phyloP scores from a whole-genome alignment of 2,329 filamentous ascomycete genomes.

The Exophiala calicioides region DNA sequence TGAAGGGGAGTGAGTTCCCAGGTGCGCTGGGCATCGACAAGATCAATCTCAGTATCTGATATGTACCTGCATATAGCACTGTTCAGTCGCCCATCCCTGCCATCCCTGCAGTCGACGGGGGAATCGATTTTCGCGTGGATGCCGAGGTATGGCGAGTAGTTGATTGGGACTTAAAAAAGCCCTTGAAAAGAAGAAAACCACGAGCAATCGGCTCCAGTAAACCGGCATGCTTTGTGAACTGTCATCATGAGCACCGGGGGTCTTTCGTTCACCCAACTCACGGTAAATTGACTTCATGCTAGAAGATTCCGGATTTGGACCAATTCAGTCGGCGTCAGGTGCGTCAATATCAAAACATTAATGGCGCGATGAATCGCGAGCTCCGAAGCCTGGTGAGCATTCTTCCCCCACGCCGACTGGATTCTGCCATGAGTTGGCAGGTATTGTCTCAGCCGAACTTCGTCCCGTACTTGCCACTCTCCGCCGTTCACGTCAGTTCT shows the following conservation, averaged over 20 bases:
- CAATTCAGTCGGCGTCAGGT: background rate
- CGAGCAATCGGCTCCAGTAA: conserved; percentile 1
- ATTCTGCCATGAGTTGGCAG: conserved; percentile 4
- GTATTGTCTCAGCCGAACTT: background rate
- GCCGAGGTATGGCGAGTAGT: background rate
- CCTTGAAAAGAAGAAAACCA: background rate
- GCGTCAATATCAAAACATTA: background rate
- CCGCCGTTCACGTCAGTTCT: background rate
- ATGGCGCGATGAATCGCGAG: background rate
- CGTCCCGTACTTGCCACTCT: background rate
- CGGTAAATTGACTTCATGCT: background rate
- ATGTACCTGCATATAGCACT: background rate
- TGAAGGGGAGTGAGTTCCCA: no score
- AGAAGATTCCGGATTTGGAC: conserved; percentile 1
- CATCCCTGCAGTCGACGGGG: background rate
- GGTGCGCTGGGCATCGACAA: no score
- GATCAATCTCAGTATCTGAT: background rate
- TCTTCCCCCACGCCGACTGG: background rate
- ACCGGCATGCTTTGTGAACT: background rate
- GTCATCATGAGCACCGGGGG: background rate
- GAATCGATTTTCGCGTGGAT: background rate
- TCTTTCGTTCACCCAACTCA: background rate
- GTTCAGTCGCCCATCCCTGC: conserved; percentile 1
- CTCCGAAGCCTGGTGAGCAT: background rate
- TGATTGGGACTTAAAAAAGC: background rate